Evolutionary conservation across 805 yeast species (phyloP), one percentile per base, ranked within the genome.

Genomic region (Yarrowia sp.): DNA sequence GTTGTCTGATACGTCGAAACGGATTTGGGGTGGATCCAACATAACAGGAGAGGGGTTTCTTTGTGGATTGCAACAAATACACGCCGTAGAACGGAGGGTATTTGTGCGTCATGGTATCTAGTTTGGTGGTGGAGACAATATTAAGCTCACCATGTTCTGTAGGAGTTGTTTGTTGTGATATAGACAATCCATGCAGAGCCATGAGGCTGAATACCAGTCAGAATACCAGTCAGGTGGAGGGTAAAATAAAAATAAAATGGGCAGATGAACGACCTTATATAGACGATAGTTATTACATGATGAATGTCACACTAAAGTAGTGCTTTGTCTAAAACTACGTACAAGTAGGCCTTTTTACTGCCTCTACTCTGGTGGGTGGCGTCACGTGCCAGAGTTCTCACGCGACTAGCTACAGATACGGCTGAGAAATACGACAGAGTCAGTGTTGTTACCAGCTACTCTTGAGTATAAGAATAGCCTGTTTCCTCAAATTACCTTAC

Each of bases 11-110:
- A 56, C 96, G 74, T 68, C 86, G 71, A 11, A 77, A 71, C 0
- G 96, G 96, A 70, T 89, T 83, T 1, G 95, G 93, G 0, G 96
- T 88, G 0, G 96, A 89, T 0, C 96, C 96, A 4, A 90, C 82
- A 71, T 90, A 90, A 70, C 86, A 85, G 10, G 88, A 82, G 43
- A 77, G 77, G 22, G 83, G 83, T 68, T 82, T 84, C 11, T 83
- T 80, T 3, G 81, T 70, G 0, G 93, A 88, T 67, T 84, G 83
- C 10, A 90, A 75, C 1, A 90, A 74, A 71, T 90, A 90, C 48
- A 89, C 90, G 59, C 91, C 86, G 72, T 90, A 90, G 65, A 89
- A 82, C 10, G 62, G 32, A 26, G 65, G 58, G 35, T 46, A 44
- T 38, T 61, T 17, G 61, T 54, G 61, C 46, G 46, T 8, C 61